Percentiles rank a stretch among this genome's conserved stretches.
Evolutionary conservation across 805 yeast species (phyloP).

Genomic region (Yueomyces sp.): DNA sequence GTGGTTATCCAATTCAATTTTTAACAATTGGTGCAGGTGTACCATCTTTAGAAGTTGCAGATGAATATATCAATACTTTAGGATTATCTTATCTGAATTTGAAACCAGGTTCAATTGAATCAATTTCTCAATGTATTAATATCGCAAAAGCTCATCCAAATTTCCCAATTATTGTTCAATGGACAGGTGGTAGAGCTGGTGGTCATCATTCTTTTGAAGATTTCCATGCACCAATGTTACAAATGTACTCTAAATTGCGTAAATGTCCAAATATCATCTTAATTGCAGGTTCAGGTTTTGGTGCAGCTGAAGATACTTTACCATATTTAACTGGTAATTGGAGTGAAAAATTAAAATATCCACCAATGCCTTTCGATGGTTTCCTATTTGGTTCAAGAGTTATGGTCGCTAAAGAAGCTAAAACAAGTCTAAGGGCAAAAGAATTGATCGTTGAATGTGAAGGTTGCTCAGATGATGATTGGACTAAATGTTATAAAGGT

Average conservation of each 20-base stretch:
- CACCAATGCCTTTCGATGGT: conserved; percentile 99
- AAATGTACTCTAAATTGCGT: conserved; percentile 91
- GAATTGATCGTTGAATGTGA: conserved; percentile 78
- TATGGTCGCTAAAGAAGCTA: conserved; percentile 94
- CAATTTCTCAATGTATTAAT: conserved; percentile 71
- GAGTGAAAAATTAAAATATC: conserved; percentile 78
- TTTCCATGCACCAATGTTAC: conserved; percentile 94
- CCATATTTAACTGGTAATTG: conserved; percentile 97
- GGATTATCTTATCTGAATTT: conserved; percentile 90
- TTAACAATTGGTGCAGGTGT: conserved; percentile 99
- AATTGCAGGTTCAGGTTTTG: conserved; percentile 97
- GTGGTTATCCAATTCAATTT: conserved; percentile 93
- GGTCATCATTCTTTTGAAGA: conserved; percentile 99
- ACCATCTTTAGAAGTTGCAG: conserved; percentile 92
- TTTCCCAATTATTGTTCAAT: conserved; percentile 94
- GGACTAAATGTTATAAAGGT: conserved; percentile 91
- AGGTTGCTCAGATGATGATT: conserved; percentile 77
- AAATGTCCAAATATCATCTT: conserved; percentile 78
- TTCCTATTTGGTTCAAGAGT: conserved; percentile 90
- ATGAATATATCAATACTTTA: conserved; percentile 86
- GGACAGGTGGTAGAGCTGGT: conserved; percentile 99
- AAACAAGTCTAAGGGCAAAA: conserved; percentile 89
- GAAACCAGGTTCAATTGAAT: conserved; percentile 95
- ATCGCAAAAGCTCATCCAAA: conserved; percentile 92
- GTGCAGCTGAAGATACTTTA: conserved; percentile 91